Percentiles rank a stretch among this genome's conserved stretches.
Evolutionary conservation across 306 rosid genomes (phyloP).

Genomic region (Leucaena leucocephala): DNA sequence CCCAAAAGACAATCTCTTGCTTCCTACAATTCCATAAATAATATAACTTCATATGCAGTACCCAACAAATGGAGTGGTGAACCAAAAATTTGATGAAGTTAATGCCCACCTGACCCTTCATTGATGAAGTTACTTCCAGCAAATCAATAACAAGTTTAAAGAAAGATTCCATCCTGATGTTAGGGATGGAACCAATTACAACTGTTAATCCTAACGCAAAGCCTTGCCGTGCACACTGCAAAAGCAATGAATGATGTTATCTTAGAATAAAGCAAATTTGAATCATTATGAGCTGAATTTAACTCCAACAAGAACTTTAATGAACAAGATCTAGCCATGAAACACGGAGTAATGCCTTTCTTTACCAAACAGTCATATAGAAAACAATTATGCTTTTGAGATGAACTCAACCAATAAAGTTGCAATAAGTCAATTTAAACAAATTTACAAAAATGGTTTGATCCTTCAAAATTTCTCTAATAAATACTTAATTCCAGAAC

Average conservation of each 20-base stretch:
- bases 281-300: neutral
- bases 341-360: neutral
- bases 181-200: slow-evolving; percentile 49
- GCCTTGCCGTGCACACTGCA: slow-evolving; percentile 97
- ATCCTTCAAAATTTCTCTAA: neutral
- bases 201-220: slow-evolving; percentile 81
- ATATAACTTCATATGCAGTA: slow-evolving; percentile 22
- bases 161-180: slow-evolving; percentile 69
- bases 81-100: slow-evolving; percentile 12
- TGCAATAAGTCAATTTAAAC: neutral
- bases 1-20: slow-evolving; percentile 88
- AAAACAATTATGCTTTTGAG: neutral
- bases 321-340: slow-evolving; percentile 12
- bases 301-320: slow-evolving; percentile 1
- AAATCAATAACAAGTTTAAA: slow-evolving; percentile 75
- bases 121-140: slow-evolving; percentile 86
- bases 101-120: slow-evolving; percentile 88
- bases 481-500: slow-evolving; percentile 1
- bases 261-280: slow-evolving; percentile 1
- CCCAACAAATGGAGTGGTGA: slow-evolving; percentile 23
- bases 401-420: neutral
- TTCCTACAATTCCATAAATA: slow-evolving; percentile 65
- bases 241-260: slow-evolving; percentile 30
- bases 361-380: neutral
- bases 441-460: neutral